phyloP scores from a whole-genome alignment of 192 early-diverging fungal species.

The Entomortierella parvispora region DNA sequence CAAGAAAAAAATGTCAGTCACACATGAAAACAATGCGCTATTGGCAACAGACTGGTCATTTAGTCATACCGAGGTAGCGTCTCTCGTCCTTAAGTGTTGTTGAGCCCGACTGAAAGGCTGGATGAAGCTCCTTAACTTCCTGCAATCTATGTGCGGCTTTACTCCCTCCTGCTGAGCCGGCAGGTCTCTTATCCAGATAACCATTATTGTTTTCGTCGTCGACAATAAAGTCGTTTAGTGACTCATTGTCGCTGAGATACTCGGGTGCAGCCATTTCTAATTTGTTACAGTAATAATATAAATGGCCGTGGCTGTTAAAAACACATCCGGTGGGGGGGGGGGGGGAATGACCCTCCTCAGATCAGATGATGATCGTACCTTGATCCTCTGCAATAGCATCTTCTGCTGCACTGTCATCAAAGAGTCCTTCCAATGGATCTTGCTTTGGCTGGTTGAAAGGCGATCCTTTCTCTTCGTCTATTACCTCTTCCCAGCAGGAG shows the following conservation, averaged over 20 bases:
- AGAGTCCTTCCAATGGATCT: constrained; percentile 46
- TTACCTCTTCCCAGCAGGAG: constrained; percentile 66
- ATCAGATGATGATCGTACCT: background rate
- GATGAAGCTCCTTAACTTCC: constrained; percentile 54
- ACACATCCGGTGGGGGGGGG: background rate
- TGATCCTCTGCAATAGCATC: constrained; percentile 6
- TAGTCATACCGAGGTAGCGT: constrained; percentile 62
- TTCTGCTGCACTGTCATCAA: constrained; percentile 56
- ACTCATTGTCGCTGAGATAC: constrained; percentile 60
- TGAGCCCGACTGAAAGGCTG: constrained; percentile 88
- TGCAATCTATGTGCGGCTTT: constrained; percentile 6
- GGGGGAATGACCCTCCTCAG: too few relatives aligned
- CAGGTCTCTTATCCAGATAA: constrained; percentile 60
- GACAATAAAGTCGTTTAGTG: constrained; percentile 86
- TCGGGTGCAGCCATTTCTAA: constrained; percentile 46
- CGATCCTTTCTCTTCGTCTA: constrained; percentile 55
- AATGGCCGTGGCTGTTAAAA: background rate
- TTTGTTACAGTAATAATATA: background rate
- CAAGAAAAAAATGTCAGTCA: background rate
- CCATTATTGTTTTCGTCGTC: constrained; percentile 84
- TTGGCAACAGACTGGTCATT: background rate
- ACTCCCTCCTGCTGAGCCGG: background rate
- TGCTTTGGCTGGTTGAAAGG: constrained; percentile 41
- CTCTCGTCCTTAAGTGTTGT: constrained; percentile 68
- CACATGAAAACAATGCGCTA: background rate